Evolutionary conservation across 1,284 basidiomycete genomes (phyloP).

Genomic region (Cryptococcus amylolentus): DNA sequence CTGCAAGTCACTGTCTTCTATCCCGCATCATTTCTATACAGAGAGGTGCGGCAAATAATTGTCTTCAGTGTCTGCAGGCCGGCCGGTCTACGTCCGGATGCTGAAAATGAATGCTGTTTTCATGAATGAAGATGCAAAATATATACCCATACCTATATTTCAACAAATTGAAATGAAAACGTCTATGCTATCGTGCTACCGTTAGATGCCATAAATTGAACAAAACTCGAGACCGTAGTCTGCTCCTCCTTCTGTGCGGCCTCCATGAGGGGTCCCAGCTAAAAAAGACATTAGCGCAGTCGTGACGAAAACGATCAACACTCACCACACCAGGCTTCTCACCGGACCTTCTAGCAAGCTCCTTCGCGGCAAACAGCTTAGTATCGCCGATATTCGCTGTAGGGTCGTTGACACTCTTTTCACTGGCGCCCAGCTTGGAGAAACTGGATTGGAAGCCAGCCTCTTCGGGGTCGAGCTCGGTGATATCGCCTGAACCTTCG

Average conservation of each 20-base stretch:
- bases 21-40: too few species aligned
- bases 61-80: too few species aligned
- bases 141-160: too few species aligned
- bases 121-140: too few species aligned
- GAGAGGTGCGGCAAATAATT: too few species aligned
- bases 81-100: too few species aligned
- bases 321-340: slow-evolving; percentile 48
- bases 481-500: slow-evolving; percentile 56
- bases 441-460: slow-evolving; percentile 91
- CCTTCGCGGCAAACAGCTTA: slow-evolving; percentile 45
- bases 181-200: slow-evolving; percentile 9
- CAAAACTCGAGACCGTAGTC: slow-evolving; percentile 35
- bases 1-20: too few species aligned
- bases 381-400: slow-evolving; percentile 49
- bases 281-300: background rate
- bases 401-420: slow-evolving; percentile 49
- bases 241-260: slow-evolving; percentile 38
- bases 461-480: slow-evolving; percentile 74
- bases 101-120: too few species aligned
- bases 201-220: slow-evolving; percentile 42
- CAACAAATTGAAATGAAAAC: too few species aligned
- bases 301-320: background rate
- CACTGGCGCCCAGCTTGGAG: slow-evolving; percentile 80
- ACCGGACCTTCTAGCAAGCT: slow-evolving; percentile 39
- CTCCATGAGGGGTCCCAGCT: slow-evolving; percentile 33